These are phyloP conservation scores for Silene conica DNA, from an alignment of 148 eudicot species.

Conservation along the genomic window DNA sequence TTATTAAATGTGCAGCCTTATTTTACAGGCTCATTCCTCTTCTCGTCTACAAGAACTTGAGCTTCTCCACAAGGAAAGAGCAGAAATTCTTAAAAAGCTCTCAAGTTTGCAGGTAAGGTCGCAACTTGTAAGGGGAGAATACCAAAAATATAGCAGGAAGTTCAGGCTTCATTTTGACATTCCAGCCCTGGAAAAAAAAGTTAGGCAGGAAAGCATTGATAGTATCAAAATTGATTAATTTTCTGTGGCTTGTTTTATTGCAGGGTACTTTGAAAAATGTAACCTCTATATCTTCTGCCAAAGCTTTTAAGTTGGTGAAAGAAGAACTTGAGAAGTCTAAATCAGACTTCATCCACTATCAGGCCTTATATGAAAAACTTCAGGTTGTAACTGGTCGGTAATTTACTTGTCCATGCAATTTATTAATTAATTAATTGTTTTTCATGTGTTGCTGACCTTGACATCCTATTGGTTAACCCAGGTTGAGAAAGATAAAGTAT, in stretches of 20 bases:
- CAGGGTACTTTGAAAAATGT: conserved; percentile 69
- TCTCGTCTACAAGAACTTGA: conserved; percentile 62
- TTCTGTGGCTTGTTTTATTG: conserved; percentile 24
- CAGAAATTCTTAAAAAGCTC: conserved; percentile 57
- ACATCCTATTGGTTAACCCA: conserved; percentile 26
- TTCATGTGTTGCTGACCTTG: conserved; percentile 5
- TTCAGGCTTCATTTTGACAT: background rate
- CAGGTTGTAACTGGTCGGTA: conserved; percentile 78
- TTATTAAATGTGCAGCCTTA: conserved; percentile 9
- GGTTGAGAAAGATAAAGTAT: conserved; percentile 74
- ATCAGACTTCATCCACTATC: conserved; percentile 61
- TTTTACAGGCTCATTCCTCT: conserved; percentile 69
- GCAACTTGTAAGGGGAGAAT: conserved; percentile 9
- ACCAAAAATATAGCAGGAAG: background rate
- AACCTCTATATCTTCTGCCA: conserved; percentile 60
- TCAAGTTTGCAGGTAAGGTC: conserved; percentile 60
- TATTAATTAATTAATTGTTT: conserved; percentile 5
- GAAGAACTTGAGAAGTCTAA: conserved; percentile 81
- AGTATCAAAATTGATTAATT: conserved; percentile 20
- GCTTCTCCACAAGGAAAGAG: conserved; percentile 67
- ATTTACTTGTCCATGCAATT: conserved; percentile 23
- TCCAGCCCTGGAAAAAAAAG: background rate
- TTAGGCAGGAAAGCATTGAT: background rate
- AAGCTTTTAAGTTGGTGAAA: conserved; percentile 55
- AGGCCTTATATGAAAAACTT: conserved; percentile 63